These are phyloP conservation scores for Cicer judaicum DNA, from an alignment of 306 rosid genomes.

Conservation along the genomic window DNA sequence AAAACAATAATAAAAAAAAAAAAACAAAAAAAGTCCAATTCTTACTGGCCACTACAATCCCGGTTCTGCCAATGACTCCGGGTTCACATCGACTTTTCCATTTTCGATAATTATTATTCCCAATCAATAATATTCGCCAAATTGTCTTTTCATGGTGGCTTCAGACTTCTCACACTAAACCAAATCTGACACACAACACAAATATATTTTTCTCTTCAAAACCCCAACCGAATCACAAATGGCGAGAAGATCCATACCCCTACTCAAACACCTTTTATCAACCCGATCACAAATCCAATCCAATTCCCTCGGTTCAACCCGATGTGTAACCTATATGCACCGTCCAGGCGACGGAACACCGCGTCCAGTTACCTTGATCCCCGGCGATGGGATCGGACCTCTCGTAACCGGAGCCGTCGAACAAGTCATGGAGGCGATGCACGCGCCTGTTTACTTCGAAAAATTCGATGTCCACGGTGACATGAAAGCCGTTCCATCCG, in stretches of 20 bases:
- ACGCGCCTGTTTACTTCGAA: conserved; percentile 85
- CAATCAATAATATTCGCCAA: not conserved
- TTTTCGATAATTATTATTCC: not conserved
- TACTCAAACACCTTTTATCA: conserved; percentile 48
- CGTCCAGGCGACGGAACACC: conserved; percentile 89
- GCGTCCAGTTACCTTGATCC: conserved; percentile 74
- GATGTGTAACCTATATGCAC: conserved; percentile 86
- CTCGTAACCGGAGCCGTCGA: conserved; percentile 80
- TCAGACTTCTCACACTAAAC: not conserved
- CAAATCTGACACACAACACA: conserved; percentile 3
- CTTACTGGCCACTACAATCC: conserved; percentile 32
- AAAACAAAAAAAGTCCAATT: not conserved
- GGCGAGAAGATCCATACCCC: conserved; percentile 51
- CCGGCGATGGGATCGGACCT: conserved; percentile 86
- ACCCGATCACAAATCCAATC: not conserved
- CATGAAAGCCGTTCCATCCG: conserved; percentile 70
- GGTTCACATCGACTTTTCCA: not conserved
- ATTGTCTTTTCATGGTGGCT: conserved; percentile 24
- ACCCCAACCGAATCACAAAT: conserved; percentile 7
- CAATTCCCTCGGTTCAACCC: conserved; percentile 20
- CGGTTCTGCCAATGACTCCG: conserved; percentile 19
- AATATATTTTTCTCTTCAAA: not conserved
- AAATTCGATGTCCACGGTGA: conserved; percentile 67
- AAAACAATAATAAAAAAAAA: not conserved
- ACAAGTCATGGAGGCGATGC: conserved; percentile 87